Evolutionary conservation across 2,329 filamentous ascomycete genomes (phyloP).

Genomic region (Epichloe hybrida): DNA sequence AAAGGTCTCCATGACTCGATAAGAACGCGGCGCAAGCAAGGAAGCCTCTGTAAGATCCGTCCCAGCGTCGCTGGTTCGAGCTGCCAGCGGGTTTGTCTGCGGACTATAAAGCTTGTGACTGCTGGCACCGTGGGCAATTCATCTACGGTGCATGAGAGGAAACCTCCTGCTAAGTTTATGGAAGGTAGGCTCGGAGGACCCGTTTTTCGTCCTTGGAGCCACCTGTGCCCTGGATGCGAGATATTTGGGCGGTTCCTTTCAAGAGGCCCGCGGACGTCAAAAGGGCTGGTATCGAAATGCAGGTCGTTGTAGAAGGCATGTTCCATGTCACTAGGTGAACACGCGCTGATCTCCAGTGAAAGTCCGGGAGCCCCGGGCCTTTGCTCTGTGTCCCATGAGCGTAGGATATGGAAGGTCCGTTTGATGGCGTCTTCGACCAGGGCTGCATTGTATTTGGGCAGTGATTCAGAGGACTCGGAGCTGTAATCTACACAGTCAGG

Average conservation of each 20-base stretch:
- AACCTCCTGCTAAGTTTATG: not conserved
- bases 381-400: not conserved
- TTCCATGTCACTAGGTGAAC: not conserved
- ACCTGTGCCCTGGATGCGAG: not conserved
- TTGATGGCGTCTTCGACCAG: not conserved
- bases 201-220: not conserved
- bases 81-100: not conserved
- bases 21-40: not conserved
- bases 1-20: not conserved
- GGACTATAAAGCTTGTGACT: not conserved
- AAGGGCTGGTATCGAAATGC: not conserved
- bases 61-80: not conserved
- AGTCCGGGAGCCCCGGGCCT: not conserved
- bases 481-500: not conserved
- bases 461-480: not conserved
- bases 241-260: not conserved
- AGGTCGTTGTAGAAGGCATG: not conserved
- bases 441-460: not conserved
- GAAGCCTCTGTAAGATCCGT: not conserved
- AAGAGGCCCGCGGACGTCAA: not conserved
- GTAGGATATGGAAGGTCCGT: not conserved
- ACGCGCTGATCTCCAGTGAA: not conserved
- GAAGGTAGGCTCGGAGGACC: not conserved
- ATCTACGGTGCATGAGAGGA: not conserved
- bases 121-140: not conserved